phyloP scores from a whole-genome alignment of 306 rosid species.

The Fragaria iinumae region DNA sequence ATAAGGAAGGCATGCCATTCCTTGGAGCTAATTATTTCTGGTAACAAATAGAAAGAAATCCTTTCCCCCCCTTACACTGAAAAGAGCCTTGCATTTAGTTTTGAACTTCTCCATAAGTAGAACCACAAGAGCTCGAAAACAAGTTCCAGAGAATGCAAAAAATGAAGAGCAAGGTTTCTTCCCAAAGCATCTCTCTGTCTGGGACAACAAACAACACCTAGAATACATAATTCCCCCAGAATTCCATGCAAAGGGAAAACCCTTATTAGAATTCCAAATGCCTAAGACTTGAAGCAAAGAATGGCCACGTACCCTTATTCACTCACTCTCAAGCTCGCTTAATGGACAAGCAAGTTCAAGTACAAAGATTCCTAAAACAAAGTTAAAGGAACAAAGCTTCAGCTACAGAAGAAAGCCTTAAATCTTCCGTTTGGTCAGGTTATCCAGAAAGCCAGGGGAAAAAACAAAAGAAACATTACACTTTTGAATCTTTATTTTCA shows the following conservation, averaged over 20 bases:
- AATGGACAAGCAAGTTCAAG: constrained; percentile 58
- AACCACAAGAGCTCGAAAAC: constrained; percentile 41
- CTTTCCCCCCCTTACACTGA: constrained; percentile 50
- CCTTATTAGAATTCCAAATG: constrained; percentile 28
- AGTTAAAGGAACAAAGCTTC: constrained; percentile 33
- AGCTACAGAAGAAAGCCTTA: constrained; percentile 28
- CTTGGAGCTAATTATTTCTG: not conserved
- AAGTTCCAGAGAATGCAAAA: constrained; percentile 48
- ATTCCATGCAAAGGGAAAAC: constrained; percentile 34
- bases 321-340: constrained; percentile 55
- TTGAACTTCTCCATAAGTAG: constrained; percentile 52
- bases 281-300: constrained; percentile 48
- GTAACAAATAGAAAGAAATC: constrained; percentile 1
- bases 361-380: constrained; percentile 33
- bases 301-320: constrained; percentile 35
- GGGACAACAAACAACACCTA: constrained; percentile 59
- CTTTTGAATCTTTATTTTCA: constrained; percentile 21
- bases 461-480: not conserved
- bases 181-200: constrained; percentile 49
- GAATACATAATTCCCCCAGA: constrained; percentile 47
- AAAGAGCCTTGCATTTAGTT: constrained; percentile 50
- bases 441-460: constrained; percentile 36
- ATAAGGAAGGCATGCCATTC: not conserved
- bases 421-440: constrained; percentile 29
- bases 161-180: constrained; percentile 61